phyloP scores from a whole-genome alignment of 768 basidiomycete species.

The Rubroboletus pulcherrimus region DNA sequence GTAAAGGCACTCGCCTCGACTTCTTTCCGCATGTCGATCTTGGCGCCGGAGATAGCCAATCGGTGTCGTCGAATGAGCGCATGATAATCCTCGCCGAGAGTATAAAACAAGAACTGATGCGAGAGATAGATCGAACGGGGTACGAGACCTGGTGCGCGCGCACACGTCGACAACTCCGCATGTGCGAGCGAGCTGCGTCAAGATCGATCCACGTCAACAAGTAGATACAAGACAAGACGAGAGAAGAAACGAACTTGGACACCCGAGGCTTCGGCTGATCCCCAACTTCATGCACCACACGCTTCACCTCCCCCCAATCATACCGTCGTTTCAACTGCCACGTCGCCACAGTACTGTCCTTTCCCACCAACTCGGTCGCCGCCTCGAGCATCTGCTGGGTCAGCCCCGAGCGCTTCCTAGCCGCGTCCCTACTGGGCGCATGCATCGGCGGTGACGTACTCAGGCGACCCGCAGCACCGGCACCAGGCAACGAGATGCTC shows the following conservation, averaged over 20 bases:
- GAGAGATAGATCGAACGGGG: conserved; percentile 79
- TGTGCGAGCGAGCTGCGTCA: conserved; percentile 52
- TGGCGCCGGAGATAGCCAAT: conserved; percentile 51
- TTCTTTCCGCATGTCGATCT: conserved; percentile 69
- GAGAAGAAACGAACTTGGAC: conserved; percentile 14
- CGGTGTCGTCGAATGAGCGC: conserved; percentile 66
- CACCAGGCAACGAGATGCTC: conserved; percentile 60
- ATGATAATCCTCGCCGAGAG: conserved; percentile 74
- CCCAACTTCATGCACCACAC: conserved; percentile 8
- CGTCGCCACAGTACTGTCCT: conserved; percentile 49
- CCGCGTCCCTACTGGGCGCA: conserved; percentile 23
- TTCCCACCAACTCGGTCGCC: conserved; percentile 34
- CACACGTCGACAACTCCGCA: conserved; percentile 78
- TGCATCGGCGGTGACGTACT: conserved; percentile 27
- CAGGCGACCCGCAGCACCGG: conserved; percentile 41
- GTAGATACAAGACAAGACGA: neutral
- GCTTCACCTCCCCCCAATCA: conserved; percentile 54
- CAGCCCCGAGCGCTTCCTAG: conserved; percentile 30
- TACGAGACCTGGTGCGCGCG: conserved; percentile 53
- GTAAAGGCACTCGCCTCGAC: conserved; percentile 62
- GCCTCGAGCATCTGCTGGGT: conserved; percentile 35
- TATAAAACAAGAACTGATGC: conserved; percentile 80
- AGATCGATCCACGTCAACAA: neutral
- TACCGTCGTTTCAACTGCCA: conserved; percentile 57
- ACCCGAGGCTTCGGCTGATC: conserved; percentile 3